Percentiles rank a stretch among this genome's conserved stretches.
These are phyloP conservation scores for Fragaria ananassa DNA, from an alignment of 306 rosid species.

Conservation along the genomic window DNA sequence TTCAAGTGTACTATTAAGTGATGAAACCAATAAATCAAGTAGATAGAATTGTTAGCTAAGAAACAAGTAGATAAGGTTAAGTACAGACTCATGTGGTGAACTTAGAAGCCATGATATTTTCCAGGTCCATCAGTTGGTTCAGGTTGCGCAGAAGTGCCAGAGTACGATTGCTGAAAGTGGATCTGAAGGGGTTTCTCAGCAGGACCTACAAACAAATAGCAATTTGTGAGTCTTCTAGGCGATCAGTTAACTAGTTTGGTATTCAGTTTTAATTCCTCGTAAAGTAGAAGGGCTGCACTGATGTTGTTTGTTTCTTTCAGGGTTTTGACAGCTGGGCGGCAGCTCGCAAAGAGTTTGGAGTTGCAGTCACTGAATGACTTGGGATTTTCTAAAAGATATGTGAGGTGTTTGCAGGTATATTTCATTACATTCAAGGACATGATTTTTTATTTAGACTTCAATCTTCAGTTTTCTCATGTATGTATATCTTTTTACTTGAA, in stretches of 20 bases:
- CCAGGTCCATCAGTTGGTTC: constrained; percentile 89
- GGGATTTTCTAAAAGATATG: constrained; percentile 96
- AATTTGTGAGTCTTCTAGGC: constrained; percentile 61
- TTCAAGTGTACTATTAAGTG: neutral
- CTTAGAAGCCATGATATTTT: constrained; percentile 8
- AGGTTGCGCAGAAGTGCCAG: constrained; percentile 91
- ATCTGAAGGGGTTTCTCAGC: constrained; percentile 83
- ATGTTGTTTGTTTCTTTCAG: constrained; percentile 38
- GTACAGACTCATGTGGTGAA: neutral
- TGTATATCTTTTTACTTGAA: neutral
- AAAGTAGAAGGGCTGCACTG: constrained; percentile 3
- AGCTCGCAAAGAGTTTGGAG: constrained; percentile 91
- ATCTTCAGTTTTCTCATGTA: neutral
- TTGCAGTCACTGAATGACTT: constrained; percentile 84
- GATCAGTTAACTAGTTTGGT: neutral
- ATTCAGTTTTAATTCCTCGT: neutral
- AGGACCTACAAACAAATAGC: constrained; percentile 86
- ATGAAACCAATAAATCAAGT: neutral
- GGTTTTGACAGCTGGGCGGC: constrained; percentile 89
- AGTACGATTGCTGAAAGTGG: constrained; percentile 85
- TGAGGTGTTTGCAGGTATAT: constrained; percentile 94
- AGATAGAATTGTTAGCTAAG: neutral
- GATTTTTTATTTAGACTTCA: neutral
- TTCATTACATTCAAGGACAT: constrained; percentile 9
- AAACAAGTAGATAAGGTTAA: neutral